Percentiles rank a stretch among this genome's conserved stretches.
phyloP scores from a whole-genome alignment of 2,329 filamentous ascomycete species.

The Nemania sp. region DNA sequence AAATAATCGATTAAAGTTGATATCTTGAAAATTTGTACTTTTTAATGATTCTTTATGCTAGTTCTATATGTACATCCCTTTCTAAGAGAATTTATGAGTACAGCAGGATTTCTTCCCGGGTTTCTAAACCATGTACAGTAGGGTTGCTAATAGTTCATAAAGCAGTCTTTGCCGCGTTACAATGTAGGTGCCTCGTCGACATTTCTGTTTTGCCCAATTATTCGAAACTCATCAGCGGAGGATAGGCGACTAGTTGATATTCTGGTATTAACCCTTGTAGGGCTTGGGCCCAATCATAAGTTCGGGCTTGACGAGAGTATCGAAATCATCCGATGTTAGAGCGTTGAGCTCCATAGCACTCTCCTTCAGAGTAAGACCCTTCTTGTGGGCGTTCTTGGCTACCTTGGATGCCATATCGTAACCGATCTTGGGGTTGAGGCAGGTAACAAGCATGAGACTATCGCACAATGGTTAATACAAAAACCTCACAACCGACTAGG shows the following conservation, averaged over 20 bases:
- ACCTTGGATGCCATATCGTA: conserved; percentile 98
- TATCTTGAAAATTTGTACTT: conserved; percentile 6
- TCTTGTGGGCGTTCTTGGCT: conserved; percentile 99
- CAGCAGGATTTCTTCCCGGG: neutral
- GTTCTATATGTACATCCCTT: conserved; percentile 20
- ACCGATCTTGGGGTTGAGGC: conserved; percentile 95
- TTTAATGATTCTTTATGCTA: conserved; percentile 10
- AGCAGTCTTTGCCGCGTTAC: neutral
- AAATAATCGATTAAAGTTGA: too few species aligned
- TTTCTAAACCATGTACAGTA: neutral
- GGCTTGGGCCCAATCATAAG: conserved; percentile 89
- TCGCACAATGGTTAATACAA: conserved; percentile 18
- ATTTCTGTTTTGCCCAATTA: neutral
- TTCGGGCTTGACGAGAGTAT: conserved; percentile 89
- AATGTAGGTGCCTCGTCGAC: conserved; percentile 9
- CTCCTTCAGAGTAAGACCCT: conserved; percentile 92
- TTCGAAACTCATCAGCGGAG: neutral
- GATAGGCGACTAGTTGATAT: neutral
- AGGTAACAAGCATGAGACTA: conserved; percentile 97
- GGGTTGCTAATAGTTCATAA: neutral
- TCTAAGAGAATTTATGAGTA: conserved; percentile 11
- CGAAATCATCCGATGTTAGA: conserved; percentile 89
- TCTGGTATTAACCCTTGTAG: conserved; percentile 61
- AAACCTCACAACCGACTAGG: neutral
- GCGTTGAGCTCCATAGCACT: conserved; percentile 94